Base-by-base conservation (phyloP, 202 grass and related monocot genomes). In the Elaeis oleifera region DNA sequence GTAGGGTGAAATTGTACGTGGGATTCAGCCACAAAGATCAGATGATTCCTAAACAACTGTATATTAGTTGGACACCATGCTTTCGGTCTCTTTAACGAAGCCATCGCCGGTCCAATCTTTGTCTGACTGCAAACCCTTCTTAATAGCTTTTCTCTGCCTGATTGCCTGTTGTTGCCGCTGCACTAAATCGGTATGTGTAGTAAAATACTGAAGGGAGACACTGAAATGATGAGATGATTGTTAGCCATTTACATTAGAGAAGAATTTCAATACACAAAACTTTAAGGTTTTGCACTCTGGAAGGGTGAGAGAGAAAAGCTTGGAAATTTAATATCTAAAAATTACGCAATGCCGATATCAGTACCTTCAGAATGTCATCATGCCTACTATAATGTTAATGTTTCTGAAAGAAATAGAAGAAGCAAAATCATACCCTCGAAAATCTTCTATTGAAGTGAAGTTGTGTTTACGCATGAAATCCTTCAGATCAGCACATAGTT, bases 31-130 rank as follows among this genome's bases (percentile, higher is more conserved):
- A 31, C 6, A 31, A 31, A 1, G 28, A 31, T 31, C 0, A 31
- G 28, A 31, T 14, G 11, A 44, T 44, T 44, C 36, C 9, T 13
- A 13, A 27, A 13, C 8, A 44, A 44, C 11, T 14, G 9, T 20
- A 55, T 53, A 29, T 95, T 72, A 99, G 72, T 94, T 99, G 65
- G 94, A 99, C 19, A 87, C 94, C 88, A 99, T 99, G 69, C 85
- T 99, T 50, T 99, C 88, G 0, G 88, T 86, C 65, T 99, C 94
- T 48, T 82, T 82, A 55, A 99, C 88, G 5, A 94, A 99, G 1
- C 94, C 94, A 59, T 99, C 94, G 5, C 88, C 88, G n/a, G 94
- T 99, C 94, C 88, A 99, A 59, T 99, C 94, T 72, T 86, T 82
- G 61, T 99, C 88, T 18, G 94, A 89, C 65, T 94, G 85, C 67